A percentile compares a stretch with the other conserved stretches of the same genome.
phyloP scores from a whole-genome alignment of 2,329 filamentous ascomycete genomes.

The Stylonectria norvegica region DNA sequence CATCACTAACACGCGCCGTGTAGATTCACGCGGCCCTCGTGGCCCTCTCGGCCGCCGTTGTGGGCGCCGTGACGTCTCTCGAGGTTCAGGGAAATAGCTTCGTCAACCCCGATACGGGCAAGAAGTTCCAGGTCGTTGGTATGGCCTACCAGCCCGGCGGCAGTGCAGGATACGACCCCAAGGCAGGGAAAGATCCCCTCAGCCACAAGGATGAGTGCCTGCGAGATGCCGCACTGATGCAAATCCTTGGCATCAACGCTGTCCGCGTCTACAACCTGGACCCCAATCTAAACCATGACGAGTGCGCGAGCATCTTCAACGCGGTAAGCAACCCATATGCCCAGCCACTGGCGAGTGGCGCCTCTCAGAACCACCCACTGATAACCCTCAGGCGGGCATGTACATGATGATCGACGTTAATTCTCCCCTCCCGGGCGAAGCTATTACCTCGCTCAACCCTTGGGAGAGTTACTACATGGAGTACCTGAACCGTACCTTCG shows the following conservation, averaged over 20 bases:
- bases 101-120: conserved; percentile 55
- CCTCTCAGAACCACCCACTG: not conserved
- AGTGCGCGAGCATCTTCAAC: conserved; percentile 66
- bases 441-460: conserved; percentile 52
- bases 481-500: conserved; percentile 65
- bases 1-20: conserved; percentile 10
- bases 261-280: conserved; percentile 69
- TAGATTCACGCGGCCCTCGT: conserved; percentile 45
- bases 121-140: conserved; percentile 64
- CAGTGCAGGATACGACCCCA: conserved; percentile 58
- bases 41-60: conserved; percentile 51
- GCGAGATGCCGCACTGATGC: conserved; percentile 64
- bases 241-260: conserved; percentile 62
- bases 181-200: conserved; percentile 54
- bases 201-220: conserved; percentile 56
- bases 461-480: conserved; percentile 57
- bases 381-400: conserved; percentile 51
- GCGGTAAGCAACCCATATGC: conserved; percentile 35
- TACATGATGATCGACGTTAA: conserved; percentile 69
- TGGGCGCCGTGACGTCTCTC: conserved; percentile 55
- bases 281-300: conserved; percentile 63
- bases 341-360: too few relatives aligned
- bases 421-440: conserved; percentile 58
- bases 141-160: conserved; percentile 69
- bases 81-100: conserved; percentile 57